Evolutionary conservation across 495 filamentous ascomycete species (phyloP).

Genomic region (Penicillium canariense): DNA sequence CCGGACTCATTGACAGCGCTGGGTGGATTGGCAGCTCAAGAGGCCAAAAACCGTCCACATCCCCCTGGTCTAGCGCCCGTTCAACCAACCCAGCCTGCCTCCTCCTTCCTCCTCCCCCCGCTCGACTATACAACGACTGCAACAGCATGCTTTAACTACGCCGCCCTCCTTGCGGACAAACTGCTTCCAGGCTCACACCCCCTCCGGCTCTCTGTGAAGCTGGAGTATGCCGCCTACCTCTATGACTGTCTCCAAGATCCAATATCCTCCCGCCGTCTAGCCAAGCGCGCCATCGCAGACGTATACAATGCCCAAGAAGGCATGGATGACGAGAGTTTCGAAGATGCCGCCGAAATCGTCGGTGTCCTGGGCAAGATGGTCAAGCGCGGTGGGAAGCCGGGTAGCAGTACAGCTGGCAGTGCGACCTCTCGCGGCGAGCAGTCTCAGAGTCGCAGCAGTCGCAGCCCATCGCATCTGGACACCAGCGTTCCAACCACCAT

Average conservation of each 20-base stretch:
- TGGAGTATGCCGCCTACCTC: slow-evolving; percentile 91
- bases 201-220: slow-evolving; percentile 82
- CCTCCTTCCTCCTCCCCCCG: slow-evolving; percentile 70
- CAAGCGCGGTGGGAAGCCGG: slow-evolving; percentile 56
- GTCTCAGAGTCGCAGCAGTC: slow-evolving; percentile 36
- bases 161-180: slow-evolving; percentile 66
- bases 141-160: slow-evolving; percentile 75
- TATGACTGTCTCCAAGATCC: slow-evolving; percentile 90
- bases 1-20: slow-evolving; percentile 17
- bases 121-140: slow-evolving; percentile 82
- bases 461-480: slow-evolving; percentile 27
- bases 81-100: slow-evolving; percentile 48
- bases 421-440: slow-evolving; percentile 27
- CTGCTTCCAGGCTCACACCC: slow-evolving; percentile 86
- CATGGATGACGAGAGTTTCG: slow-evolving; percentile 88
- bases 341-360: slow-evolving; percentile 73
- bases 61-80: slow-evolving; percentile 46
- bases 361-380: slow-evolving; percentile 74
- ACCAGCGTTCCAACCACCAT: slow-evolving; percentile 26
- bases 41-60: slow-evolving; percentile 16
- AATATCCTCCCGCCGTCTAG: slow-evolving; percentile 68
- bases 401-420: slow-evolving; percentile 31
- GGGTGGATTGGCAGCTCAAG: background rate
- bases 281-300: slow-evolving; percentile 79
- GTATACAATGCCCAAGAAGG: slow-evolving; percentile 88